Evolutionary conservation across 2,329 filamentous ascomycete species (phyloP), one percentile per base, ranked within the genome.

Genomic region (Graphiopsis chlorocephala): DNA sequence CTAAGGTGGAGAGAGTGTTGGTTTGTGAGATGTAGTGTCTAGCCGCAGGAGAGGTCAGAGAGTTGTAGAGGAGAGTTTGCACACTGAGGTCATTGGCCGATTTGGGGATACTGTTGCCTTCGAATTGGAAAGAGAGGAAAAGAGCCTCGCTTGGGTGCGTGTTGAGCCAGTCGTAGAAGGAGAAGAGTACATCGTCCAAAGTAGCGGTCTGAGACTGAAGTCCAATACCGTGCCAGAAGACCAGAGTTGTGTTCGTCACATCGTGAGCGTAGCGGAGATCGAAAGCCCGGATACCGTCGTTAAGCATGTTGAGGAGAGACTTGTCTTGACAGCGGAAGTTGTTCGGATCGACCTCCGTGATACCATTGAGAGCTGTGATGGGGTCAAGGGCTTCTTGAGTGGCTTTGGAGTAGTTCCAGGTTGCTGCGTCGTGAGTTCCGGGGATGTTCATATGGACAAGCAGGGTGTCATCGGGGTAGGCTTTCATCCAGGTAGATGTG

Each of bases 191-290:
- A 67, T 81, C 78, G 5, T 79, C 76, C 17, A 84, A 68, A 0
- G 76, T 80, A 1, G 81, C 79, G 0, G 72, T 76, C 58, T 81
- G 76, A 0, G 79, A 82, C 25, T 81, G 73, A 29, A 84, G 73
- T 7, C 80, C 82, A 33, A 77, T 66, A 7, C 75, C 74, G 68
- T 85, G 83, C 75, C 80, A 84, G 72, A 84, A 84, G 3, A 83
- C 78, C 1, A 85, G 73, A 1, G 72, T 76, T 10, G 73, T 77
- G 60, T 79, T 80, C 2, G 78, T 79, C 2, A 80, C 76, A 67
- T 84, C 82, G 33, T 80, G 75, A 2, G 81, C 82, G 68, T 80
- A 82, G n/a, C 82, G 75, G 45, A 84, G 72, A 67, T 85, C 83
- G 64, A 85, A 83, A 38, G 78, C 82, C 17, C 83, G 79, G 15